A percentile compares a stretch with the other conserved stretches of the same genome.
phyloP scores from a whole-genome alignment of 1,139 yeast species.

The Kodamaea ohmeri region DNA sequence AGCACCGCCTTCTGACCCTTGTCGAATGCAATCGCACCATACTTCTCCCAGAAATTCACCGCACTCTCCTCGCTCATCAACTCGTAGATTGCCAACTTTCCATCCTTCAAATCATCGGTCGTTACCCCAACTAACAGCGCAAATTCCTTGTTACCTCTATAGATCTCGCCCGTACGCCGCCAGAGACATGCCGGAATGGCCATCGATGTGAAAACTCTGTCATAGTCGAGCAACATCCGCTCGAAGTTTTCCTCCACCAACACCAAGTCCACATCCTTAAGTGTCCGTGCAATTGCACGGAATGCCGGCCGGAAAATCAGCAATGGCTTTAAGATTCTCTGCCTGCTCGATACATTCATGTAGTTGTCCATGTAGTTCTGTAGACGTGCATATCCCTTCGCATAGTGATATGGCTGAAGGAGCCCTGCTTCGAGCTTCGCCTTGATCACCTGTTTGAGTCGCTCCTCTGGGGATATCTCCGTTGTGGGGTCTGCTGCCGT shows the following conservation, averaged over 20 bases:
- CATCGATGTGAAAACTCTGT: slow-evolving; percentile 94
- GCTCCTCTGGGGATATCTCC: slow-evolving; percentile 90
- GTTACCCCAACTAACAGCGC: slow-evolving; percentile 92
- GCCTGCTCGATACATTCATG: slow-evolving; percentile 82
- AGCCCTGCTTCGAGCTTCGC: slow-evolving; percentile 95
- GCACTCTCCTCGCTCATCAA: slow-evolving; percentile 96
- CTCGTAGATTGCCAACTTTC: slow-evolving; percentile 89
- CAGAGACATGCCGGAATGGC: slow-evolving; percentile 97
- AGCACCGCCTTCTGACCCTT: slow-evolving; percentile 93
- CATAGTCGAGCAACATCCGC: slow-evolving; percentile 88
- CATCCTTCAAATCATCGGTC: slow-evolving; percentile 89
- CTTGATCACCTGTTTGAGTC: slow-evolving; percentile 90
- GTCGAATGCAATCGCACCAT: slow-evolving; percentile 94
- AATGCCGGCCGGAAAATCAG: slow-evolving; percentile 91
- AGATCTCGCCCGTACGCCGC: slow-evolving; percentile 96
- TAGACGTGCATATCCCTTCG: slow-evolving; percentile 86
- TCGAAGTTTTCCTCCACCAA: slow-evolving; percentile 94
- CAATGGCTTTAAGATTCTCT: slow-evolving; percentile 84
- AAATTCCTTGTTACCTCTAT: slow-evolving; percentile 93
- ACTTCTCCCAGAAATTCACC: slow-evolving; percentile 97
- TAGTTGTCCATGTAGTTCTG: slow-evolving; percentile 91
- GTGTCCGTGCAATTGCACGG: slow-evolving; percentile 85
- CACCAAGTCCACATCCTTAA: slow-evolving; percentile 88
- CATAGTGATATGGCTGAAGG: slow-evolving; percentile 89
- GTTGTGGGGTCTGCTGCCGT: slow-evolving; percentile 98